Conservation (phyloP, 2,329 filamentous ascomycete species). For the Aureobasidium zeae region DNA sequence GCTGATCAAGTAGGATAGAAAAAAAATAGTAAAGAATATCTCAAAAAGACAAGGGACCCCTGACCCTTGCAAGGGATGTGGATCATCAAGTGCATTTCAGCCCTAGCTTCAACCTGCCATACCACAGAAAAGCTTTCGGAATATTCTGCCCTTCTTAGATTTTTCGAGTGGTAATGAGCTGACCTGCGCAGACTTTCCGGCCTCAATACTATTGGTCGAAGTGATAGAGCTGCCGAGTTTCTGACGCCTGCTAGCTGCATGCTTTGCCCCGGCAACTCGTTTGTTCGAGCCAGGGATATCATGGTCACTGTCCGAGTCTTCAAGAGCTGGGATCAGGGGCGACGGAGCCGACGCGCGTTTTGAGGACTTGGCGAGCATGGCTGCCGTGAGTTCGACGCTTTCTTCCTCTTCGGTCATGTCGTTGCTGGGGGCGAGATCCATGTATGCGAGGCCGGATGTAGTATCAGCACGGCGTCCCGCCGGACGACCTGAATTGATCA, state of each 20-base stretch:
- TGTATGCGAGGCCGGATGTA: neutral
- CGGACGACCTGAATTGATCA: conserved; percentile 12
- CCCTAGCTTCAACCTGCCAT: conserved; percentile 4
- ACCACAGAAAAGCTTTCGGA: conserved; percentile 7
- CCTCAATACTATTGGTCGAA: conserved; percentile 5
- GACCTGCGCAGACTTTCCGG: neutral
- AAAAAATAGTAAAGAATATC: too few species aligned
- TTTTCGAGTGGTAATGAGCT: neutral
- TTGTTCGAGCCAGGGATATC: neutral
- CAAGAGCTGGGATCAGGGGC: conserved; percentile 4
- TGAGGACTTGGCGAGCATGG: conserved; percentile 6
- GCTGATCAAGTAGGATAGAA: too few species aligned
- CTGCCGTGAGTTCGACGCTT: conserved; percentile 5
- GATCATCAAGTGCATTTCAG: too few species aligned
- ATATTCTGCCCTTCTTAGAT: neutral
- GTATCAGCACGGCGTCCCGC: conserved; percentile 9
- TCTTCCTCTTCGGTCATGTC: conserved; percentile 11
- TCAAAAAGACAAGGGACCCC: too few species aligned
- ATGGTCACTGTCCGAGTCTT: neutral
- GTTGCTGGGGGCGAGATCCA: neutral
- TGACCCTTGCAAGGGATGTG: too few species aligned
- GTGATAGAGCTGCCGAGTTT: conserved; percentile 9
- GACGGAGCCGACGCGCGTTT: conserved; percentile 7
- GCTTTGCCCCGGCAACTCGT: neutral
- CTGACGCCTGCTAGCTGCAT: neutral